Evolutionary conservation across 176 grass and related monocot species (phyloP).

Genomic region (Oryza brachyantha): DNA sequence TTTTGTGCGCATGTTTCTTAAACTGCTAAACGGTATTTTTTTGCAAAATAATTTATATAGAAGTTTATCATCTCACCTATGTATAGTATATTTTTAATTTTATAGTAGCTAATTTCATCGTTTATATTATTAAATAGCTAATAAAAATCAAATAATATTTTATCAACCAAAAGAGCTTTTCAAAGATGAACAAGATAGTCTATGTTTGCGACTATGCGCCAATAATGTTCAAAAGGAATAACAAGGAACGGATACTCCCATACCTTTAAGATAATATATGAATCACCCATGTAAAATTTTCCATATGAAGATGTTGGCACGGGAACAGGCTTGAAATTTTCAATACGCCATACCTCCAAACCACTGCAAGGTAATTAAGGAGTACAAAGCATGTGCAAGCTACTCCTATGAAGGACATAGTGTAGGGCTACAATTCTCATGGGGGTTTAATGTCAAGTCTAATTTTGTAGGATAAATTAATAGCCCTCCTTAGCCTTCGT

Average conservation of each 20-base stretch:
- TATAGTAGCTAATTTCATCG: too few species aligned
- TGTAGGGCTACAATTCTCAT: neutral
- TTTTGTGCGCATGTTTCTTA: too few species aligned
- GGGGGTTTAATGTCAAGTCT: neutral
- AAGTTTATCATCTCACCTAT: too few species aligned
- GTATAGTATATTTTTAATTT: too few species aligned
- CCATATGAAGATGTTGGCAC: slow-evolving; percentile 61
- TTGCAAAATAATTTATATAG: too few species aligned
- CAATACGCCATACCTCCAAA: slow-evolving; percentile 87
- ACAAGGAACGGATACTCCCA: neutral
- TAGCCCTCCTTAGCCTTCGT: neutral
- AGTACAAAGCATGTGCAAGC: slow-evolving; percentile 3
- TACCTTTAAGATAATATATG: slow-evolving; percentile 96
- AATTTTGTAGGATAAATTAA: neutral
- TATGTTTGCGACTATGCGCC: neutral
- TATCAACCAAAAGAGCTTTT: too few species aligned
- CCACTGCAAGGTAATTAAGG: slow-evolving; percentile 61
- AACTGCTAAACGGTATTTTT: too few species aligned
- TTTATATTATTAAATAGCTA: too few species aligned
- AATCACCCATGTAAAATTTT: slow-evolving; percentile 95
- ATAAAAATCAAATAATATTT: too few species aligned
- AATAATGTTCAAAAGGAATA: slow-evolving; percentile 11
- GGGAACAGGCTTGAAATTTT: slow-evolving; percentile 78
- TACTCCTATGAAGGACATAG: neutral
- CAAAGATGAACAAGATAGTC: neutral